phyloP scores from a whole-genome alignment of 1,139 yeast species.

The Saccharomycopsis crataegensis region DNA sequence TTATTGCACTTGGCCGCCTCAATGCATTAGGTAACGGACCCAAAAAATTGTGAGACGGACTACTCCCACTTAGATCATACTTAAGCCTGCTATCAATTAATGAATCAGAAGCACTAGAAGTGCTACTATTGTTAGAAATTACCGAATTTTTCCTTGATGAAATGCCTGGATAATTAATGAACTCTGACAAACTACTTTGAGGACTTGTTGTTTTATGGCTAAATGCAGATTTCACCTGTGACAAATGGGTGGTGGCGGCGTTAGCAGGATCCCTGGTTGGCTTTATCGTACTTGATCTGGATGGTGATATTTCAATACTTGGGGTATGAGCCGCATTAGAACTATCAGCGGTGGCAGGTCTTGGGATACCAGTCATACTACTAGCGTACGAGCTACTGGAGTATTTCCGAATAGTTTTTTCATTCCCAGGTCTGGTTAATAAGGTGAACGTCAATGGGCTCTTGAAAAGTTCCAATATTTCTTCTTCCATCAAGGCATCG shows the following conservation, averaged over 20 bases:
- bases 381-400: not conserved
- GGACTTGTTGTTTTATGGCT: no score
- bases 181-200: constrained; percentile 1
- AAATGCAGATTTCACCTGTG: no score
- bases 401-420: no score
- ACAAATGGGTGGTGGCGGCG: not conserved
- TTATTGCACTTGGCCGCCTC: no score
- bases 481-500: not conserved
- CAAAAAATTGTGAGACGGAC: no score
- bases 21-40: no score
- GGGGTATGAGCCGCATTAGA: not conserved
- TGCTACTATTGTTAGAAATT: constrained; percentile 10
- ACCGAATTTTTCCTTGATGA: constrained; percentile 16
- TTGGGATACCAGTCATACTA: not conserved
- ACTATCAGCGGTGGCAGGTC: not conserved
- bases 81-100: not conserved
- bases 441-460: constrained; percentile 6
- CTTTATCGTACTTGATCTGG: not conserved
- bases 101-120: constrained; percentile 8
- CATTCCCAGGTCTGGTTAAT: not conserved
- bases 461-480: constrained; percentile 1
- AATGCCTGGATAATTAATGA: constrained; percentile 14
- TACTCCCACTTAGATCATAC: not conserved
- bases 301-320: not conserved
- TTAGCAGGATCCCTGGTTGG: not conserved